These are phyloP conservation scores for Sporothrix inflata DNA, from an alignment of 2,329 filamentous ascomycete species.

Conservation along the genomic window DNA sequence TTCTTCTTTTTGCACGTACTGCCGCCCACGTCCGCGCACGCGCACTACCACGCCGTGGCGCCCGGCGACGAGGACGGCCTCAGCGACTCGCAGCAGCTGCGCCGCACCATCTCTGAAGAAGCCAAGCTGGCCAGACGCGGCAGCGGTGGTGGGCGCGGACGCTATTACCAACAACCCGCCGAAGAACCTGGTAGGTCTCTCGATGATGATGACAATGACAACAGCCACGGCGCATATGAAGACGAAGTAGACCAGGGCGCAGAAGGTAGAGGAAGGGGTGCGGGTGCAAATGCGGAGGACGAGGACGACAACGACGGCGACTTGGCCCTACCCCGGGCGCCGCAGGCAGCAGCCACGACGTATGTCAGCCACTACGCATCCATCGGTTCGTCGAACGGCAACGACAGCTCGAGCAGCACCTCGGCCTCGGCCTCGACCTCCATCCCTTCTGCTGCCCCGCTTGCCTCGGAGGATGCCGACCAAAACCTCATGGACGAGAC, in stretches of 20 bases:
- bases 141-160: slow-evolving; percentile 36
- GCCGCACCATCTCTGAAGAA: slow-evolving; percentile 49
- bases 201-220: slow-evolving; percentile 31
- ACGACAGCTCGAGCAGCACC: slow-evolving; percentile 5
- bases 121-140: slow-evolving; percentile 41
- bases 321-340: too few species aligned
- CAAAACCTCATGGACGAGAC: slow-evolving; percentile 65
- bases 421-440: slow-evolving; percentile 15
- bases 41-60: slow-evolving; percentile 60
- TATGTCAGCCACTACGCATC: neutral
- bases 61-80: slow-evolving; percentile 38
- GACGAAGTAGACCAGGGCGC: slow-evolving; percentile 18
- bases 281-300: neutral
- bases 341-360: neutral
- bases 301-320: neutral
- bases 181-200: slow-evolving; percentile 69
- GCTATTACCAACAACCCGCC: slow-evolving; percentile 40
- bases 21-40: slow-evolving; percentile 51
- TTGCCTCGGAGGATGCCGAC: slow-evolving; percentile 37
- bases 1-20: slow-evolving; percentile 85
- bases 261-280: neutral
- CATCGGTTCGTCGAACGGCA: neutral
- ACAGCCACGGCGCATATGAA: slow-evolving; percentile 27
- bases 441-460: slow-evolving; percentile 25
- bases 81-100: slow-evolving; percentile 46